A percentile compares a stretch with the other conserved stretches of the same genome.
Conservation (phyloP, 768 basidiomycete species). For the Terana coerulea region DNA sequence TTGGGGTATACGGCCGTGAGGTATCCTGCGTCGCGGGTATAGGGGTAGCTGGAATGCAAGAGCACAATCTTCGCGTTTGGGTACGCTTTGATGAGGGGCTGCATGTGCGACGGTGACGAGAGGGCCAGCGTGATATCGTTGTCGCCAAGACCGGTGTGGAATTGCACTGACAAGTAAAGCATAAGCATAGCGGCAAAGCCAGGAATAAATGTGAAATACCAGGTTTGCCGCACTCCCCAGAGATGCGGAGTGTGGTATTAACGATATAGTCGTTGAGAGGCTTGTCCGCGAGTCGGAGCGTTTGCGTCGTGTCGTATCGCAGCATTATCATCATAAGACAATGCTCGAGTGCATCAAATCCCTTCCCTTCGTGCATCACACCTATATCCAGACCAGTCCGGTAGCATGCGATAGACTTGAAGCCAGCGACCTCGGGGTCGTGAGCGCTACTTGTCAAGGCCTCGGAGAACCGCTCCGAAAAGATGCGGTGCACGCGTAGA, state of each 20-base stretch:
- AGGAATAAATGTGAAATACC: conserved; percentile 32
- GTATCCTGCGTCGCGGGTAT: conserved; percentile 74
- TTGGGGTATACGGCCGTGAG: conserved; percentile 68
- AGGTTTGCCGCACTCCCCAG: conserved; percentile 52
- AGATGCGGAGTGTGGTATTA: conserved; percentile 47
- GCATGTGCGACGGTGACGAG: conserved; percentile 64
- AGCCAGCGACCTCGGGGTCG: conserved; percentile 53
- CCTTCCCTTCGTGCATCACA: neutral
- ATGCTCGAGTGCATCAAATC: conserved; percentile 24
- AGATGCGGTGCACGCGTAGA: neutral
- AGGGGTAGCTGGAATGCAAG: conserved; percentile 77
- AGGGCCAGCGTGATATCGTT: conserved; percentile 57
- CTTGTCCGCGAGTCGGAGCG: conserved; percentile 57
- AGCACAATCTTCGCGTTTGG: conserved; percentile 61
- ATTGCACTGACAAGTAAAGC: conserved; percentile 53
- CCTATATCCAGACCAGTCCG: conserved; percentile 65
- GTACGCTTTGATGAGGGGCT: conserved; percentile 62
- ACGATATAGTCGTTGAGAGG: conserved; percentile 66
- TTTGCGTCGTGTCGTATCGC: conserved; percentile 32
- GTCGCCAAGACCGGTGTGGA: conserved; percentile 81
- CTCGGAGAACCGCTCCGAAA: conserved; percentile 33
- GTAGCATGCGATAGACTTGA: conserved; percentile 79
- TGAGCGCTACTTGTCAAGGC: conserved; percentile 35
- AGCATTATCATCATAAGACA: conserved; percentile 29
- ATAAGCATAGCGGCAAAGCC: neutral